These are phyloP conservation scores for Apiotrichum sp. DNA, from an alignment of 1,284 basidiomycete genomes.

Conservation along the genomic window DNA sequence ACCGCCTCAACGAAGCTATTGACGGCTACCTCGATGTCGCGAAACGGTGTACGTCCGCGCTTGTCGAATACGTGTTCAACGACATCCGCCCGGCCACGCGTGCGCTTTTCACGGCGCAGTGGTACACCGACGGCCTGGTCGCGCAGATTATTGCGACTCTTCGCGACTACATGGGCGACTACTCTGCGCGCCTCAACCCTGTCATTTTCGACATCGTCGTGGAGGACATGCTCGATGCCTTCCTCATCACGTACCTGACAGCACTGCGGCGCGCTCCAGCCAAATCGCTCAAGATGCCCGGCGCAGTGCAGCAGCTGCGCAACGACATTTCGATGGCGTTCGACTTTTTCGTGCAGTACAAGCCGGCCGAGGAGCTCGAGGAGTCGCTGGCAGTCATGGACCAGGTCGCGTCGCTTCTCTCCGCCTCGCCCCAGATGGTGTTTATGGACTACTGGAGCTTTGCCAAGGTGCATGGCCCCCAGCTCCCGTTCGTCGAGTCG, in stretches of 20 bases:
- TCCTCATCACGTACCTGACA: constrained; percentile 85
- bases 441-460: constrained; percentile 95
- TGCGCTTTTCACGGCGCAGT: constrained; percentile 69
- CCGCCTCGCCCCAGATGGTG: constrained; percentile 84
- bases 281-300: constrained; percentile 74
- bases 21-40: constrained; percentile 98
- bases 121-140: constrained; percentile 58
- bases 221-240: constrained; percentile 87
- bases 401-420: constrained; percentile 73
- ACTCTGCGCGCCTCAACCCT: constrained; percentile 82
- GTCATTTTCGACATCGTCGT: constrained; percentile 86
- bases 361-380: constrained; percentile 73
- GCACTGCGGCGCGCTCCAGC: constrained; percentile 70
- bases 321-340: constrained; percentile 73
- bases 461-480: constrained; percentile 91
- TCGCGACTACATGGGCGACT: constrained; percentile 91
- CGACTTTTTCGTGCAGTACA: constrained; percentile 73
- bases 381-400: constrained; percentile 81
- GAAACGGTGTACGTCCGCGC: constrained; percentile 88
- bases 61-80: constrained; percentile 93
- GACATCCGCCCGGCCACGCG: constrained; percentile 86
- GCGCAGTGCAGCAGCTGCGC: constrained; percentile 72
- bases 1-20: constrained; percentile 88
- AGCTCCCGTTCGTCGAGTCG: constrained; percentile 82
- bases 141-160: constrained; percentile 91